A percentile compares a stretch with the other conserved stretches of the same genome.
Conservation (phyloP, 1,284 basidiomycete species). For the Pisolithus thermaeus region DNA sequence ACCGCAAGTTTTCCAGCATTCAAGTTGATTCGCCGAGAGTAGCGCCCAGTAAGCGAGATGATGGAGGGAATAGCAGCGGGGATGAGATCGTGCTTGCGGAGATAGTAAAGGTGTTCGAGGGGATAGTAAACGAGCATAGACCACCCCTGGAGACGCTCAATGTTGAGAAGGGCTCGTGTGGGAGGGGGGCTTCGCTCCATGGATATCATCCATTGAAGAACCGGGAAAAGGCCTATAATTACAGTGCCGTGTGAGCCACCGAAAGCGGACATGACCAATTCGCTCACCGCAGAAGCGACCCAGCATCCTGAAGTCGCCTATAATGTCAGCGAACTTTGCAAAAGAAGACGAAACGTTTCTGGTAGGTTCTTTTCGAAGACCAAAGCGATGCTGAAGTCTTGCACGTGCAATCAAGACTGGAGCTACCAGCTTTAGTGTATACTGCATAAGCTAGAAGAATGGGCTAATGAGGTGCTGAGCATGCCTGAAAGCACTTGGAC, state of each 20-base stretch:
- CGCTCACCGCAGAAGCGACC: constrained; percentile 72
- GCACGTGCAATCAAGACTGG: constrained; percentile 64
- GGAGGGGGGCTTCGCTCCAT: constrained; percentile 65
- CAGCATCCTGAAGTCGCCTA: constrained; percentile 65
- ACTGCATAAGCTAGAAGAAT: constrained; percentile 56
- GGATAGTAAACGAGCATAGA: constrained; percentile 81
- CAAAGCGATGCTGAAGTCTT: constrained; percentile 56
- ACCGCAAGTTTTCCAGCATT: constrained; percentile 45
- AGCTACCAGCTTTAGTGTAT: constrained; percentile 59
- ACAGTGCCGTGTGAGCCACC: neutral
- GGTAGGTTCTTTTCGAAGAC: constrained; percentile 43
- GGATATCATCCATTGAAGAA: constrained; percentile 71
- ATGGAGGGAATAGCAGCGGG: constrained; percentile 45
- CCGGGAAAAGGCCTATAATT: constrained; percentile 61
- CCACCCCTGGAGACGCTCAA: constrained; percentile 80
- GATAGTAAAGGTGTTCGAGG: constrained; percentile 72
- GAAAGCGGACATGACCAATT: neutral
- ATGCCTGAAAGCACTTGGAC: neutral
- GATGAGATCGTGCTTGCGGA: constrained; percentile 59
- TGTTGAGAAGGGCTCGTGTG: constrained; percentile 62
- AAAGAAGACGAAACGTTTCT: constrained; percentile 52
- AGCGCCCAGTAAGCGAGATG: constrained; percentile 35
- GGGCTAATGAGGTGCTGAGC: neutral
- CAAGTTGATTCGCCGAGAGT: constrained; percentile 38
- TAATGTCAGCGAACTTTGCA: constrained; percentile 46